Evolutionary conservation across 2,329 filamentous ascomycete species (phyloP), one percentile per base, ranked within the genome.

Genomic region (Diaporthe vexans): DNA sequence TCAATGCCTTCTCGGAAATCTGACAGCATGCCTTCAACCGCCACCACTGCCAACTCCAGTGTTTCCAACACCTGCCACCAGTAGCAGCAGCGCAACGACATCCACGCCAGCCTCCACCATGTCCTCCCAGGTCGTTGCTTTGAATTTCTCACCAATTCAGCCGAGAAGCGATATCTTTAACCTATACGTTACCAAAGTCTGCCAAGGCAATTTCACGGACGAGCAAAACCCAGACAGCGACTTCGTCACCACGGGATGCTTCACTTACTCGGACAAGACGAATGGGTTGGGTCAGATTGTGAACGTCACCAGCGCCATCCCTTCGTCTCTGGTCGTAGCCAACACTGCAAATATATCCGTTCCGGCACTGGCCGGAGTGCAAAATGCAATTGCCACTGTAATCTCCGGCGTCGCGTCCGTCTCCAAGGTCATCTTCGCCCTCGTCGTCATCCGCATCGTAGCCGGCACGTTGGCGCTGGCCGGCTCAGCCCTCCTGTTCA

Each of bases 1-100:
- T 10, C 7, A 43, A 29, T 61, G 58, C 15, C 1, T 61, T 8
- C 35, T 61, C 8, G 58, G 58, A 13, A 43, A 43, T 11, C n/a
- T 61, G 37, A 43, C 35, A 61, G 58, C 58, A 61, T 61, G 58
- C 26, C 8, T 26, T 17, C n/a, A 61, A 17, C 58, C 58, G 21
- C 56, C 29, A 8, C 29, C 54, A 19, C 35, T 59, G 21, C 57
- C 57, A 40, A 40, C 35, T 24, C 57, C 13, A 17, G n/a, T 4
- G n/a, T 29, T 29, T 4, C 35, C 58, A 26, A 61, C 35, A 7
- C 37, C 37, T 19, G 2, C 13, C 19, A 59, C 35, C 57, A 59
- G n/a, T n/a, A 29, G 19, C 35, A 10, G n/a, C n/a, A 26, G 21
- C 57, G 13, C 37, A 43, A 11, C 3, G 8, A 6, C 58, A 26